Base-by-base conservation (phyloP, 2,329 filamentous ascomycete genomes). In the Pseudocercospora cruenta region DNA sequence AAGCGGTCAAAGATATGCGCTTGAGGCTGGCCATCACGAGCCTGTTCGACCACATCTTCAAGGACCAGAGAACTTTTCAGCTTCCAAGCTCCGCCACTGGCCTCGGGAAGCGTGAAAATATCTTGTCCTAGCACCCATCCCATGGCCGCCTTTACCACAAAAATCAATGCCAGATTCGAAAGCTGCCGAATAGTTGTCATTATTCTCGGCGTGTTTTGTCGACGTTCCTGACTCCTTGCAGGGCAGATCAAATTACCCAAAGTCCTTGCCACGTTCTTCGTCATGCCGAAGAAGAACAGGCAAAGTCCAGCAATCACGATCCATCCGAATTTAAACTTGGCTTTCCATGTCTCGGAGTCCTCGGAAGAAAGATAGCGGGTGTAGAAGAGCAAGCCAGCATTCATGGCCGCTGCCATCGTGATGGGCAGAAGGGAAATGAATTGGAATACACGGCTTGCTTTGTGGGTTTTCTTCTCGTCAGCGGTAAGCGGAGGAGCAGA, bases 351-450 rank as follows among this genome's bases (percentile, higher is more conserved):
- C 19, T 49, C 45, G 12, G 58, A 55, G 58, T 65, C 36, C 24
- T 58, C 33, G 10, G 63, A 31, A 4, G 28, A 55, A 5, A 61
- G 51, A 19, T 58, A 65, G 47, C 51, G 28, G 6, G 58, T 36
- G 24, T 57, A 61, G 49, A 61, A 61, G n/a, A 65, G 51, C 4
- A 61, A 51, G 8, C 63, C 63, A 12, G 63, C 47, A 39, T 65
- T 65, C 8, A 33, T 55, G 7, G 58, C 33, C 22, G 63, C 63
- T 19, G 63, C 49, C 1, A 58, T 61, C 1, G 36, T 49, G 2
- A 58, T 55, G 10, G 58, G 36, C 12, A 65, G 57, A 2, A 65
- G 24, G 7, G 58, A 58, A 22, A 51, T 36, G 10, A 58, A 22
- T 24, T 33, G 31, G n/a, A 47, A 61, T 5, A 24, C 4, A 12